Evolutionary conservation across 2,329 filamentous ascomycete species (phyloP), one percentile per base, ranked within the genome.

Genomic region (Fusarium liriodendri): DNA sequence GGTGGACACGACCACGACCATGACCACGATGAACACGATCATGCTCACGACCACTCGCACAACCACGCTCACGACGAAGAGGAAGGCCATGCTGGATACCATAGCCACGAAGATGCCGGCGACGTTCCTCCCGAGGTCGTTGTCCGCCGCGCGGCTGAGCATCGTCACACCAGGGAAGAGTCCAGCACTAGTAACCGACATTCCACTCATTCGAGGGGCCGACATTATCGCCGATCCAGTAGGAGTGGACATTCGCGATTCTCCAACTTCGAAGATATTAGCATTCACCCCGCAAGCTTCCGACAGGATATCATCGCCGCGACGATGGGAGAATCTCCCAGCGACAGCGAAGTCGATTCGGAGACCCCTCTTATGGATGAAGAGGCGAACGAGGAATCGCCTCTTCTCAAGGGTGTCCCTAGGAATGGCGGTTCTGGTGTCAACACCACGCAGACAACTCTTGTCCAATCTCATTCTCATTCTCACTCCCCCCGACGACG

Each of bases 231-330:
- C 61, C 85, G 86, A 52, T 81, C 83, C 68, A 83, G 85, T 68
- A 86, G 84, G 79, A 87, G 83, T 75, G 87, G 89, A 72, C 88
- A 89, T 69, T 86, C 86, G 64, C 91, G 90, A 76, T 88, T 93
- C 73, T 84, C 90, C 68, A 91, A 88, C 85, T 84, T 95, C 85
- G 83, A 92, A 37, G 89, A 95, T 64, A 93, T 97, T 75, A 94
- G 92, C 80, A 94, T 97, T 62, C 94, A 98, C 80, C 97, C 97
- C 4, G 93, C 95, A 27, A 96, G 93, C 72, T 95, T 98, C 86
- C 89, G 97, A 74, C 94, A 97, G 81, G 95, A 96, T 65, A 98
- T 99, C 76, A 97, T 98, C 74, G 92, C 92, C 40, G 94, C 94
- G n/a, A 92, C 91, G 69, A 89, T 90, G 60, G 85, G 91, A 33